A percentile compares a stretch with the other conserved stretches of the same genome.
Conservation (phyloP, 805 yeast species). For the Nakazawaea sp. region DNA sequence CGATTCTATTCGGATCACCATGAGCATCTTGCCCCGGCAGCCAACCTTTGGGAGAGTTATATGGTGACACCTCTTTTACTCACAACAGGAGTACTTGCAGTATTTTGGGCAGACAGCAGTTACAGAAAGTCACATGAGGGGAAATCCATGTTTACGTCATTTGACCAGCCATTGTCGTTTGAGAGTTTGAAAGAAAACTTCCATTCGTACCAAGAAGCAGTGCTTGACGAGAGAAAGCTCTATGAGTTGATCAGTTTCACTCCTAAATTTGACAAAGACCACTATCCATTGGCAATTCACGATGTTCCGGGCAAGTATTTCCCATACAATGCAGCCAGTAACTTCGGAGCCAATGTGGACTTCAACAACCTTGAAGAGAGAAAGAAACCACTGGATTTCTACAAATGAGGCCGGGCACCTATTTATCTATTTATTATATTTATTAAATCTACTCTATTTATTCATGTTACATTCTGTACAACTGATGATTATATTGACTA, state of each 20-base stretch:
- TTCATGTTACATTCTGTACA: background rate
- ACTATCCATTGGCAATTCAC: conserved; percentile 15
- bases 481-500: background rate
- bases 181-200: background rate
- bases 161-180: too few species aligned
- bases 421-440: background rate
- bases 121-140: conserved; percentile 39
- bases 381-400: conserved; percentile 22
- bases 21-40: conserved; percentile 19
- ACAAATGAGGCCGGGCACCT: background rate
- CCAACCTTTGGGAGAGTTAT: conserved; percentile 20
- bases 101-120: conserved; percentile 39
- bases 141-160: conserved; percentile 10
- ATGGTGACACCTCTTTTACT: conserved; percentile 17
- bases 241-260: conserved; percentile 8
- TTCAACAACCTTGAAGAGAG: conserved; percentile 22
- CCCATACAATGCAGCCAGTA: conserved; percentile 20
- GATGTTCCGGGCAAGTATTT: conserved; percentile 22
- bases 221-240: conserved; percentile 3
- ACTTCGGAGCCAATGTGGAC: conserved; percentile 21
- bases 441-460: background rate
- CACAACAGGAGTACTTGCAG: conserved; percentile 29
- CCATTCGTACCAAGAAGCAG: conserved; percentile 1
- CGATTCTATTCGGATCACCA: conserved; percentile 12
- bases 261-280: conserved; percentile 11